phyloP scores from a whole-genome alignment of 495 filamentous ascomycete genomes.

The Wilcoxina mikolae region DNA sequence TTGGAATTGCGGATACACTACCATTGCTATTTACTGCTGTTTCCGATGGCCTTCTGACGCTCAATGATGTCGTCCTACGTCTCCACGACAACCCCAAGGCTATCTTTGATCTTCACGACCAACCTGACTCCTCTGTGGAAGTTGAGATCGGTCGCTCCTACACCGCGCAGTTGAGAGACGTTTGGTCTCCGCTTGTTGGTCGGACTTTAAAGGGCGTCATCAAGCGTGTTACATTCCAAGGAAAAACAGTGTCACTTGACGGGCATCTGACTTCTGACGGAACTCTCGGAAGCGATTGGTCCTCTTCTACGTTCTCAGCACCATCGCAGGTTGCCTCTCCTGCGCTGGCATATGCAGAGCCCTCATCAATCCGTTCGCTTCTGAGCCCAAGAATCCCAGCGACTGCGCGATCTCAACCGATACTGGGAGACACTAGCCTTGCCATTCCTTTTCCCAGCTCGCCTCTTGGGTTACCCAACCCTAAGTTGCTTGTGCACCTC shows the following conservation, averaged over 20 bases:
- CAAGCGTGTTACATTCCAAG: constrained; percentile 65
- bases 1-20: constrained; percentile 61
- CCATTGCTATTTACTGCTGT: constrained; percentile 68
- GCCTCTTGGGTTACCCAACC: constrained; percentile 36
- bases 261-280: constrained; percentile 44
- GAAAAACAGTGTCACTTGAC: constrained; percentile 63
- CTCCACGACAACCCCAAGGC: constrained; percentile 70
- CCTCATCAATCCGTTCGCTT: neutral
- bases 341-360: constrained; percentile 20
- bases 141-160: constrained; percentile 54
- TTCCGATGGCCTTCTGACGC: constrained; percentile 54
- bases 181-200: constrained; percentile 65
- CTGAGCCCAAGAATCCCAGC: constrained; percentile 21
- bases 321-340: constrained; percentile 37
- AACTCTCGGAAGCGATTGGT: constrained; percentile 59
- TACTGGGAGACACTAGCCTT: too few relatives aligned
- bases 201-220: constrained; percentile 57
- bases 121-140: constrained; percentile 57
- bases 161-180: constrained; percentile 37
- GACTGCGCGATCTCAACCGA: constrained; percentile 18
- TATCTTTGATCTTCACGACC: constrained; percentile 79
- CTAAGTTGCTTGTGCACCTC: constrained; percentile 19
- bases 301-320: constrained; percentile 46
- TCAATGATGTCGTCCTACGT: constrained; percentile 55
- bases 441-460: constrained; percentile 20